Evolutionary conservation across 257 asterid species (phyloP), one percentile per base, ranked within the genome.

Genomic region (Solanum etuberosum): DNA sequence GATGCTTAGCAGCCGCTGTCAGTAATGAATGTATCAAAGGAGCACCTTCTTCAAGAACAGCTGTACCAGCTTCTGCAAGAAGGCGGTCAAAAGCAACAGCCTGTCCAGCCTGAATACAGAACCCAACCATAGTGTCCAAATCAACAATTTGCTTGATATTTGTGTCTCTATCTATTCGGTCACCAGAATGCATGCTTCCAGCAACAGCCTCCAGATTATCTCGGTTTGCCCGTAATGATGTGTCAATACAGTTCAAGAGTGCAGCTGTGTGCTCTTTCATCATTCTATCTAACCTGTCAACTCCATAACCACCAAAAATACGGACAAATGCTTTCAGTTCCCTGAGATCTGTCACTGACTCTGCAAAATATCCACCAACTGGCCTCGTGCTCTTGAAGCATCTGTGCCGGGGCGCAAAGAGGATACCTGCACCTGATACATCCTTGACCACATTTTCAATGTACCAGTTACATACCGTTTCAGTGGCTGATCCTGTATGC

Each of bases 251-350:
- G 91, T 96, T 97, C 59, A 96, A 87, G 83, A 96, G 99, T 5
- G 99, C 99, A 87, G 99, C 98, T 43, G 97, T 93, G 76, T 97
- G 99, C 93, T 97, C 99, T 91, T 97, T 97, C 88, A 97, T 95
- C 96, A 95, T 92, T 89, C 94, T 91, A 87, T 94, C 98, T 86
- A 97, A 89, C 88, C 94, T 91, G 91, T 97, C 99, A 89, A 97
- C 97, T 90, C 99, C 98, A 74, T 97, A 96, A 89, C 98, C 96
- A 54, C 99, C 99, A 89, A 97, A 97, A 83, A 94, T 90, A 70
- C 94, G 95, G 48, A 93, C 94, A n/a, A 95, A 97, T 38, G 98
- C 96, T 91, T 96, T 94, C 87, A 96, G 83, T 88, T 97, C 99
- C 81, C 90, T 87, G 80, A 94, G 92, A 91, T 95, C 96, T 1